Evolutionary conservation across 371 early-diverging fungal species (phyloP), one percentile per base, ranked within the genome.

Genomic region (Mucor plumbeus): DNA sequence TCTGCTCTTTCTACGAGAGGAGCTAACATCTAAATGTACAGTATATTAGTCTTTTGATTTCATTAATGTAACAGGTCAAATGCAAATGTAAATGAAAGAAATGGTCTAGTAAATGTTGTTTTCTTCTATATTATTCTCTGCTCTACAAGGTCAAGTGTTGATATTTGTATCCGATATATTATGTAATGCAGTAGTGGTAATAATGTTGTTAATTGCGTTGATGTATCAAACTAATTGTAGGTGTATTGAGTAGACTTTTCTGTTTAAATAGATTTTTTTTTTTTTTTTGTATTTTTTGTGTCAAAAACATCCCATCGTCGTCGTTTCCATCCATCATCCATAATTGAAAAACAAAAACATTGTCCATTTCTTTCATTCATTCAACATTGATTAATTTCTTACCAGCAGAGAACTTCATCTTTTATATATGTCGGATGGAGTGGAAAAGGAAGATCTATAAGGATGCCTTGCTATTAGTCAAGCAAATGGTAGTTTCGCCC

Each of bases 1-100:
- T 84, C 98, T 91, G 86, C 89, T 86, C 93, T 96, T 97, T 84
- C 98, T 88, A 87, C 94, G 87, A 77, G 95, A 94, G 75, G 96
- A 96, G 79, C 94, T 92, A 73, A 96, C 97, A 87, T 92, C 95
- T 85, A 78, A 34, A 44, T 54, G 36, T 71, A 44, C 64, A 34
- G 34, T 7, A 21, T 0, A 15, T 47, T 47, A 47, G 47, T 47
- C 4, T 47, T 4, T 47, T 15, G 3, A 14, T 17, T 17, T 47
- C 5, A 17, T 17, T 4, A 17, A 7, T n/a, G 4, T n/a, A 14
- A 15, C 19, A n/a, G 47, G n/a, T 47, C 17, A 47, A 17, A n/a
- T 17, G 7, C 5, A 1, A 7, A 7, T 47, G 19, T 41, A 41
- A 38, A 38, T 9, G 38, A 38, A 38, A 38, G 38, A 38, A 38